phyloP scores from a whole-genome alignment of 2,329 filamentous ascomycete genomes.

The Rhinocladiella mackenziei region DNA sequence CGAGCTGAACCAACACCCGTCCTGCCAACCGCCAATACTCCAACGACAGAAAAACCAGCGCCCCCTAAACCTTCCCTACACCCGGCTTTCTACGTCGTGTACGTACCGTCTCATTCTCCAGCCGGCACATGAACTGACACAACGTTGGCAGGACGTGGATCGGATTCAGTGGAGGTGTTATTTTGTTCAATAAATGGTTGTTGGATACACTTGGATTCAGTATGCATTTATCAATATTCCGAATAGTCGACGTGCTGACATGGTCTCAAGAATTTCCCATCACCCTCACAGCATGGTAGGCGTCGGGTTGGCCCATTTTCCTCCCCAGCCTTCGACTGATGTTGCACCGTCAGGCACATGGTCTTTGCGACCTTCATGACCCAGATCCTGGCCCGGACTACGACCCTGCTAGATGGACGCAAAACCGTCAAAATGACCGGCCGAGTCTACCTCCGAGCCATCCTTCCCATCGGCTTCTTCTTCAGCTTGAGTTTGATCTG shows the following conservation, averaged over 20 bases:
- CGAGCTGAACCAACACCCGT: constrained; percentile 49
- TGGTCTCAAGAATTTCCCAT: constrained; percentile 24
- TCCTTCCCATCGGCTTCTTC: constrained; percentile 90
- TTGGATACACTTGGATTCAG: constrained; percentile 64
- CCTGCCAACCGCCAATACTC: constrained; percentile 74
- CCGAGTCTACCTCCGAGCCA: constrained; percentile 84
- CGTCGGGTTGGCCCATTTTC: background rate
- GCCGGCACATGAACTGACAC: background rate
- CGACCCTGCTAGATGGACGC: constrained; percentile 82
- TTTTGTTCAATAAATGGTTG: constrained; percentile 99
- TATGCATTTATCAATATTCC: constrained; percentile 33
- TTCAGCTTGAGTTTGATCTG: constrained; percentile 96
- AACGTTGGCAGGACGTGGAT: constrained; percentile 74
- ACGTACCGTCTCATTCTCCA: constrained; percentile 26
- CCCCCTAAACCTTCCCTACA: constrained; percentile 64
- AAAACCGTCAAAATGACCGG: constrained; percentile 98
- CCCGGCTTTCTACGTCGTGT: constrained; percentile 79
- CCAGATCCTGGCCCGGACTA: constrained; percentile 86
- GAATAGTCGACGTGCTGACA: constrained; percentile 9
- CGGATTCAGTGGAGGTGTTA: constrained; percentile 83
- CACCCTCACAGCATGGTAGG: constrained; percentile 70
- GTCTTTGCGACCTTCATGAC: constrained; percentile 91
- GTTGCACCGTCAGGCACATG: constrained; percentile 58
- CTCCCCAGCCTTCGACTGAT: constrained; percentile 1
- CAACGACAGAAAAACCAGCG: constrained; percentile 65